A percentile compares a stretch with the other conserved stretches of the same genome.
Evolutionary conservation across 108 stramenopile genomes (phyloP).

Genomic region (Skeletonema potamos): DNA sequence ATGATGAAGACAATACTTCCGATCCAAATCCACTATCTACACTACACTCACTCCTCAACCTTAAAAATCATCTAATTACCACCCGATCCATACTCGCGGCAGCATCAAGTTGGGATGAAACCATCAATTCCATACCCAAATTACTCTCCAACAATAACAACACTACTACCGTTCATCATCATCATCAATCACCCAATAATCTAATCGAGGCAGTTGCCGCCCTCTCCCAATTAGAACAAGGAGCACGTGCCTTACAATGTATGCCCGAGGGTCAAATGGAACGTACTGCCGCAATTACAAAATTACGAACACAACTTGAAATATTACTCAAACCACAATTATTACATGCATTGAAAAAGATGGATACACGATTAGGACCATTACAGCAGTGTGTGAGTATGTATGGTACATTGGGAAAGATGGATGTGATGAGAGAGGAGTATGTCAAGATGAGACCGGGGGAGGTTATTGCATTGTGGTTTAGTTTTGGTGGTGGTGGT

Average conservation of each 20-base stretch:
- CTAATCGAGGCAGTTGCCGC: constrained; percentile 66
- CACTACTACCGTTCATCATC: too few species aligned
- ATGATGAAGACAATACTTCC: too few species aligned
- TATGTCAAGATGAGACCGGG: constrained; percentile 75
- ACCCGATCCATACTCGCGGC: constrained; percentile 74
- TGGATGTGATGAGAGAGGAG: constrained; percentile 75
- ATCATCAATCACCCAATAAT: constrained; percentile 29
- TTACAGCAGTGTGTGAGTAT: constrained; percentile 77
- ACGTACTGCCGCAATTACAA: constrained; percentile 47
- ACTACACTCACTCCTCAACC: constrained; percentile 65
- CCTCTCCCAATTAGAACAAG: constrained; percentile 57
- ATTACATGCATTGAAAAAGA: constrained; percentile 70
- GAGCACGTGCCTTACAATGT: constrained; percentile 67
- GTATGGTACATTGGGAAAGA: constrained; percentile 67
- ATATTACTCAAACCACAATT: constrained; percentile 72
- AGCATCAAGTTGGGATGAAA: constrained; percentile 79
- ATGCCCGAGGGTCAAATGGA: constrained; percentile 72
- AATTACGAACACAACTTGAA: constrained; percentile 65
- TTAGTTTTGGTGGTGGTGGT: constrained; percentile 42
- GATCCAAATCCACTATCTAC: constrained; percentile 44
- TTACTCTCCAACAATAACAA: too few species aligned
- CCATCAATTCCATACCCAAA: constrained; percentile 56
- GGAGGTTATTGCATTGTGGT: constrained; percentile 73
- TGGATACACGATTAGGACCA: constrained; percentile 71
- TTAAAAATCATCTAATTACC: constrained; percentile 61